Conservation (phyloP, 805 yeast genomes). For the Yueomyces sinensis region DNA sequence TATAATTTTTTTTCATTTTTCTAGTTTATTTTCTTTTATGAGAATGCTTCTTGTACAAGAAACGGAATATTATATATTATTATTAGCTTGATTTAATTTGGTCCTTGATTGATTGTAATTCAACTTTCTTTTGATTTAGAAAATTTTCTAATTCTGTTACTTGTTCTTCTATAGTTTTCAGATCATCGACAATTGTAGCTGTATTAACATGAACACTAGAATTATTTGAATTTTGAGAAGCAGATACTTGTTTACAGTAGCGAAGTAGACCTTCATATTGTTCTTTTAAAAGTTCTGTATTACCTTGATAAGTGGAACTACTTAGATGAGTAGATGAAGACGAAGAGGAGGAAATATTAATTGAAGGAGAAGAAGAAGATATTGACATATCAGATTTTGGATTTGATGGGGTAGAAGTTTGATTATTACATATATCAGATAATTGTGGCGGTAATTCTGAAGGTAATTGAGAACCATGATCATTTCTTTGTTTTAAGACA, state of each 20-base stretch:
- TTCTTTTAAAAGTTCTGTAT: conserved; percentile 26
- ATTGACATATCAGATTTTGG: neutral
- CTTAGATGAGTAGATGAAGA: conserved; percentile 34
- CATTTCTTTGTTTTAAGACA: conserved; percentile 74
- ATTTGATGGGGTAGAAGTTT: neutral
- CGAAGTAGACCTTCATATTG: conserved; percentile 76
- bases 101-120: conserved; percentile 27
- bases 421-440: conserved; percentile 70
- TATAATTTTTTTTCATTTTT: no score
- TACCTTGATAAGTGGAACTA: neutral
- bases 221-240: conserved; percentile 4
- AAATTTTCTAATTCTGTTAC: conserved; percentile 60
- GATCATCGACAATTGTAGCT: conserved; percentile 44
- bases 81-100: neutral
- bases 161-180: conserved; percentile 65
- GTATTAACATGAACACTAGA: conserved; percentile 21
- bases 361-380: conserved; percentile 1
- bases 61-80: no score
- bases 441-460: conserved; percentile 85
- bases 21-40: no score
- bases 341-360: conserved; percentile 19
- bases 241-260: conserved; percentile 48
- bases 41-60: no score
- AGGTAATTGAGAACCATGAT: conserved; percentile 74
- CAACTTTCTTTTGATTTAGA: conserved; percentile 44